Conservation (phyloP, 2,329 filamentous ascomycete species). For the Cryphonectria carpinicola region DNA sequence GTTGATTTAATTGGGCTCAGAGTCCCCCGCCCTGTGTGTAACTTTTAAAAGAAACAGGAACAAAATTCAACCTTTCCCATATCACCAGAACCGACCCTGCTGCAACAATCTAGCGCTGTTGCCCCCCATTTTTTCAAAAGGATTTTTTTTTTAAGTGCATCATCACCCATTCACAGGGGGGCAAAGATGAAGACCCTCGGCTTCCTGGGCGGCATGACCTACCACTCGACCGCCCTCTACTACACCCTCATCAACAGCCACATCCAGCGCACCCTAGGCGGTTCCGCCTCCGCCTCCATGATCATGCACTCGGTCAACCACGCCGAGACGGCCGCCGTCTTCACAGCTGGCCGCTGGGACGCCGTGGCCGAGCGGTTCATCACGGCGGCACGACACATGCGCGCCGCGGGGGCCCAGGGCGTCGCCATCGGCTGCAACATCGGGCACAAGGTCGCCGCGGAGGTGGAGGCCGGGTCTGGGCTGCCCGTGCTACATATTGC, state of each 20-base stretch:
- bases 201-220: constrained; percentile 32
- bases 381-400: constrained; percentile 34
- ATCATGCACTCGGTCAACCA: constrained; percentile 32
- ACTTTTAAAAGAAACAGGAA: not conserved
- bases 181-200: constrained; percentile 30
- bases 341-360: constrained; percentile 50
- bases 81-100: not conserved
- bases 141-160: too few species aligned
- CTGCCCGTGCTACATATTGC: constrained; percentile 30
- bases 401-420: constrained; percentile 28
- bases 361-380: constrained; percentile 46
- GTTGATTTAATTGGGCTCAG: not conserved
- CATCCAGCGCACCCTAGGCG: constrained; percentile 25
- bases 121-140: too few species aligned
- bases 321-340: constrained; percentile 35
- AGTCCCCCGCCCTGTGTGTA: not conserved
- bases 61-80: not conserved
- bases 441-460: constrained; percentile 29
- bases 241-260: constrained; percentile 31
- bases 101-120: not conserved
- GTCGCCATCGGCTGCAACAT: constrained; percentile 32
- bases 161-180: not conserved
- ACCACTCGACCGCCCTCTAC: constrained; percentile 31
- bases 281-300: constrained; percentile 26
- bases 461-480: constrained; percentile 20